Percentiles rank a stretch among this genome's conserved stretches.
phyloP scores from a whole-genome alignment of 768 basidiomycete genomes.

The Mycena floridula region DNA sequence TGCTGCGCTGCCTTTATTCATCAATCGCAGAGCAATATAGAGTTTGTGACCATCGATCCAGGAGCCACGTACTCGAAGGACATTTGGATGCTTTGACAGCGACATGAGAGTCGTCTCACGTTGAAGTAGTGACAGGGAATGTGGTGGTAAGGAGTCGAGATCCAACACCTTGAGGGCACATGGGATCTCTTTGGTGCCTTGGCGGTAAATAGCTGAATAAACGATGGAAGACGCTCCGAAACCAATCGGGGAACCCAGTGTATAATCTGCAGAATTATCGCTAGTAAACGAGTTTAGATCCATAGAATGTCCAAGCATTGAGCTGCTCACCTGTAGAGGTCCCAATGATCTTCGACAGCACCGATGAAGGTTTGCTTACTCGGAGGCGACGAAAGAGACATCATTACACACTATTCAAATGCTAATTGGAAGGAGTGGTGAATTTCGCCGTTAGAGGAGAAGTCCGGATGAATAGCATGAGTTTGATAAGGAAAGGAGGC shows the following conservation, averaged over 20 bases:
- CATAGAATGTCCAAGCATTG: slow-evolving; percentile 2
- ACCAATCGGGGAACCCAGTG: slow-evolving; percentile 72
- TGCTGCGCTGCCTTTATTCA: slow-evolving; percentile 83
- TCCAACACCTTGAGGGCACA: slow-evolving; percentile 90
- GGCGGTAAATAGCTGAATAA: slow-evolving; percentile 64
- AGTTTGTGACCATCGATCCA: slow-evolving; percentile 85
- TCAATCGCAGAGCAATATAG: slow-evolving; percentile 81
- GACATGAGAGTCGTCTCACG: slow-evolving; percentile 92
- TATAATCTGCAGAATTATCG: slow-evolving; percentile 67
- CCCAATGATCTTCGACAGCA: slow-evolving; percentile 81
- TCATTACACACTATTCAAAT: background rate
- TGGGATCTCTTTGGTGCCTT: slow-evolving; percentile 31
- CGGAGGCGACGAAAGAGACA: background rate
- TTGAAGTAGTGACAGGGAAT: slow-evolving; percentile 65
- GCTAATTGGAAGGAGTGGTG: background rate
- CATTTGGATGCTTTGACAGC: slow-evolving; percentile 88
- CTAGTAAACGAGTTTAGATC: slow-evolving; percentile 27
- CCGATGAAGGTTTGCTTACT: slow-evolving; percentile 50
- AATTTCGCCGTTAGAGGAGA: too few relatives aligned
- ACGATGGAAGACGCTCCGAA: slow-evolving; percentile 93
- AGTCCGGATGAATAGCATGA: too few relatives aligned
- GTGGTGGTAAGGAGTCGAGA: slow-evolving; percentile 70
- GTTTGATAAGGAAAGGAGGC: too few relatives aligned
- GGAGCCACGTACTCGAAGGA: slow-evolving; percentile 83
- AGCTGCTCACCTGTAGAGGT: slow-evolving; percentile 59